These are phyloP conservation scores for Cercospora canescens DNA, from an alignment of 2,329 filamentous ascomycete genomes.

Conservation along the genomic window DNA sequence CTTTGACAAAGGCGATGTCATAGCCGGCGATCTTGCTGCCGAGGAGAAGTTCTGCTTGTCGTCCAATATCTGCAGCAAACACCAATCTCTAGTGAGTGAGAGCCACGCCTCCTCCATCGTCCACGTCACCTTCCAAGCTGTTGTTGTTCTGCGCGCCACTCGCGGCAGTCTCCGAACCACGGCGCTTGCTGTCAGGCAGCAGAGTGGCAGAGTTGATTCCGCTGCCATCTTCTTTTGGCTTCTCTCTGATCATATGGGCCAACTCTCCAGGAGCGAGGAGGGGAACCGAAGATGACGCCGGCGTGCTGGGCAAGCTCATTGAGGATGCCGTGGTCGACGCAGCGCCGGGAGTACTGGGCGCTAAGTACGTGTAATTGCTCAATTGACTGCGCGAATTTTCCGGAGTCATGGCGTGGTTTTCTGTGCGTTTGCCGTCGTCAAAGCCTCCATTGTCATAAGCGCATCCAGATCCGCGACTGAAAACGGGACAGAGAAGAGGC, in stretches of 20 bases:
- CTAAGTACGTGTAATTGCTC: slow-evolving; percentile 17
- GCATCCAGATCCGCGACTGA: slow-evolving; percentile 29
- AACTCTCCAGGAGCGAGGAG: slow-evolving; percentile 16
- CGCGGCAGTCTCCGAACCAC: slow-evolving; percentile 6
- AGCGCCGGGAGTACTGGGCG: slow-evolving; percentile 27
- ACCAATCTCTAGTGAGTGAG: slow-evolving; percentile 39
- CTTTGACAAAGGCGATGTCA: not conserved
- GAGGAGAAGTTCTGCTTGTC: not conserved
- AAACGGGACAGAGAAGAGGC: slow-evolving; percentile 30
- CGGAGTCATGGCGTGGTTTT: slow-evolving; percentile 30
- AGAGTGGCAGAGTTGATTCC: slow-evolving; percentile 21
- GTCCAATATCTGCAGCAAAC: not conserved
- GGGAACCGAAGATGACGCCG: slow-evolving; percentile 20
- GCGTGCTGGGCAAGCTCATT: slow-evolving; percentile 33
- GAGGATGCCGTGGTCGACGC: slow-evolving; percentile 34
- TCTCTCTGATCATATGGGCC: slow-evolving; percentile 19
- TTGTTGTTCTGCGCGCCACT: slow-evolving; percentile 22
- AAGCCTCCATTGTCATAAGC: slow-evolving; percentile 32
- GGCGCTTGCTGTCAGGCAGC: slow-evolving; percentile 6
- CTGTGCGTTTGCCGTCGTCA: slow-evolving; percentile 31
- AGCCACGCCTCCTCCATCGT: slow-evolving; percentile 55
- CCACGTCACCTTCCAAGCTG: slow-evolving; percentile 40
- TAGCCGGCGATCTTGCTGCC: not conserved
- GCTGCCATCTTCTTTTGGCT: too few species aligned
- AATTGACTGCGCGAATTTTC: slow-evolving; percentile 24